phyloP scores from a whole-genome alignment of 2,329 filamentous ascomycete species.

The Talaromyces islandicus region DNA sequence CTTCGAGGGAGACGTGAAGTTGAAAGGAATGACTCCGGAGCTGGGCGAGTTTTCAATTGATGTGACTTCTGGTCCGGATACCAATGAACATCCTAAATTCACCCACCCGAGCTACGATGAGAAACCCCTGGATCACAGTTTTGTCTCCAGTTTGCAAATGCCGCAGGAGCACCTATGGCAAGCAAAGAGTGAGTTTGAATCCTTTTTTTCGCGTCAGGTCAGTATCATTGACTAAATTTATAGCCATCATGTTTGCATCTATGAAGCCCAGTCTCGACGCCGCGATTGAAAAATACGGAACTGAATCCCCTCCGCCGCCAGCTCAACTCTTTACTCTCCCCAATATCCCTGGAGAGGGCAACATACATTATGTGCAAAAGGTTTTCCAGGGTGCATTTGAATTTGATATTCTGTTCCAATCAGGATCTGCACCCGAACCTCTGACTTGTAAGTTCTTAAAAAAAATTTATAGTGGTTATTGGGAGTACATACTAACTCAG shows the following conservation, averaged over 20 bases:
- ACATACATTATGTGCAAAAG: conserved; percentile 85
- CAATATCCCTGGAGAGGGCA: conserved; percentile 58
- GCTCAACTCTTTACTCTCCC: conserved; percentile 77
- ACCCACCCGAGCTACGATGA: conserved; percentile 59
- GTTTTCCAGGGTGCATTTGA: conserved; percentile 83
- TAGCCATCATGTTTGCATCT: conserved; percentile 54
- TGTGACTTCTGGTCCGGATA: conserved; percentile 64
- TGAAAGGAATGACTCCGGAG: conserved; percentile 63
- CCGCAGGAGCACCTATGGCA: conserved; percentile 74
- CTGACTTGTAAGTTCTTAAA: conserved; percentile 43
- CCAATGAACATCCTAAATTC: conserved; percentile 51
- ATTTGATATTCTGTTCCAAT: conserved; percentile 89
- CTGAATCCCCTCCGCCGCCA: conserved; percentile 68
- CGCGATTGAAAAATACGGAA: conserved; percentile 53
- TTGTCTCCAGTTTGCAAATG: conserved; percentile 66
- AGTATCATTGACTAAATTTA: not conserved
- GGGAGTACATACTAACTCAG: conserved; percentile 7
- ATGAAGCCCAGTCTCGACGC: conserved; percentile 60
- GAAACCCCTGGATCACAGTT: conserved; percentile 69
- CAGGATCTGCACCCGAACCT: conserved; percentile 56
- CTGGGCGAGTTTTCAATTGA: conserved; percentile 76
- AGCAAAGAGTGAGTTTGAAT: conserved; percentile 53
- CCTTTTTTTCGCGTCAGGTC: not conserved
- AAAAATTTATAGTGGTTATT: conserved; percentile 2
- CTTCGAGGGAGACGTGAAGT: conserved; percentile 56